Evolutionary conservation across 805 yeast genomes (phyloP).

Genomic region (Metschnikowia lunata): DNA sequence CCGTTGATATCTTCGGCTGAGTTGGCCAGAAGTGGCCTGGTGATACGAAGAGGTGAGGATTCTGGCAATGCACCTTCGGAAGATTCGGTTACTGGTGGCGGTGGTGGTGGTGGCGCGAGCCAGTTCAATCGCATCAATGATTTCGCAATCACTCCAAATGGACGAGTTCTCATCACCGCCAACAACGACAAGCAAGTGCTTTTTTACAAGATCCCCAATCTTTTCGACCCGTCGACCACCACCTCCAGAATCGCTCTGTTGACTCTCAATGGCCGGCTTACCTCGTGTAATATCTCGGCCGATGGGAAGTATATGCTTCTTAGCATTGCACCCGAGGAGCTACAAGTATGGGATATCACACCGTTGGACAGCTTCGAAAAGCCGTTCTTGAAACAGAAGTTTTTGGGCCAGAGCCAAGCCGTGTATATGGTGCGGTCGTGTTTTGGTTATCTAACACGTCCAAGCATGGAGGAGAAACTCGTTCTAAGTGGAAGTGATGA

Average conservation of each 20-base stretch:
- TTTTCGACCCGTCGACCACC: constrained; percentile 28
- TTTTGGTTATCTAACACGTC: constrained; percentile 55
- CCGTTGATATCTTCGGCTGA: not conserved
- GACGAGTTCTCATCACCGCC: constrained; percentile 56
- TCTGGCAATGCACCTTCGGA: constrained; percentile 2
- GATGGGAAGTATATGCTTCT: constrained; percentile 54
- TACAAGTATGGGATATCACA: constrained; percentile 76
- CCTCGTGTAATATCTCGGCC: constrained; percentile 57
- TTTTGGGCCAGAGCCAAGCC: constrained; percentile 68
- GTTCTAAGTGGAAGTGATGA: constrained; percentile 83
- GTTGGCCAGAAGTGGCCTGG: not conserved
- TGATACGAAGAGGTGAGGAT: not conserved
- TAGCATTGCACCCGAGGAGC: constrained; percentile 67
- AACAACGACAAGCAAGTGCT: constrained; percentile 59
- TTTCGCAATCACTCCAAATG: constrained; percentile 61
- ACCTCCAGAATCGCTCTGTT: constrained; percentile 42
- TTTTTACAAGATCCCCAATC: constrained; percentile 50
- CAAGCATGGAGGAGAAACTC: constrained; percentile 49
- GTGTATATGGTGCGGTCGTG: constrained; percentile 69
- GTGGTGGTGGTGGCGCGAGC: constrained; percentile 6
- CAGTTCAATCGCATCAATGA: constrained; percentile 57
- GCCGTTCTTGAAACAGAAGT: constrained; percentile 56
- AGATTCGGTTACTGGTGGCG: not conserved
- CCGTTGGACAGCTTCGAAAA: constrained; percentile 25
- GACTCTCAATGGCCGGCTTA: constrained; percentile 52